A percentile compares a stretch with the other conserved stretches of the same genome.
Conservation (phyloP, 805 yeast genomes). For the Kodamaea nitidulidarum region DNA sequence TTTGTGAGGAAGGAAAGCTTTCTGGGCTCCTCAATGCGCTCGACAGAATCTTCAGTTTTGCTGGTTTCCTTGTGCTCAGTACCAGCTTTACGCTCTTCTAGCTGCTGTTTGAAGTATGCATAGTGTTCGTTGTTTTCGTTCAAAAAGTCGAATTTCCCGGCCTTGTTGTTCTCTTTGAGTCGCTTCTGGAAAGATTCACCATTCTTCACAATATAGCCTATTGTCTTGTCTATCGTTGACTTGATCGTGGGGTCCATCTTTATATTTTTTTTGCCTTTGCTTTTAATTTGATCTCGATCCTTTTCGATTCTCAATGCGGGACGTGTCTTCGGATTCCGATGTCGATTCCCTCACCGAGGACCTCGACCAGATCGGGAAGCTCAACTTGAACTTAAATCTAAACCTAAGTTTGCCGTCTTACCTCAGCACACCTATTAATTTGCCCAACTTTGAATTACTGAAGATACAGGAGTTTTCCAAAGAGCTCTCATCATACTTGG, state of each 20-base stretch:
- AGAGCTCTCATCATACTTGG: conserved; percentile 29
- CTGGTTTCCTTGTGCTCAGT: conserved; percentile 5
- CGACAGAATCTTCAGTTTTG: background rate
- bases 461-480: conserved; percentile 23
- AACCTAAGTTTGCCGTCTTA: conserved; percentile 22
- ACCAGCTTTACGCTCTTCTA: conserved; percentile 24
- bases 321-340: conserved; percentile 18
- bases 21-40: conserved; percentile 1
- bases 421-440: conserved; percentile 14
- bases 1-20: conserved; percentile 12
- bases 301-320: background rate
- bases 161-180: conserved; percentile 44
- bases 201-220: conserved; percentile 62
- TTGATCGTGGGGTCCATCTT: conserved; percentile 7
- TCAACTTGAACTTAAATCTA: conserved; percentile 30
- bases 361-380: conserved; percentile 49
- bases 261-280: background rate
- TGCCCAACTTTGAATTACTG: conserved; percentile 23
- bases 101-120: conserved; percentile 50
- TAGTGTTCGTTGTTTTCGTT: conserved; percentile 50
- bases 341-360: conserved; percentile 42
- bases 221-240: conserved; percentile 65
- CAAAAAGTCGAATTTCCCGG: conserved; percentile 63
- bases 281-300: background rate
- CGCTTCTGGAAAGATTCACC: conserved; percentile 64